Evolutionary conservation across 345 rosid genomes (phyloP).

Genomic region (Populus euphratica): DNA sequence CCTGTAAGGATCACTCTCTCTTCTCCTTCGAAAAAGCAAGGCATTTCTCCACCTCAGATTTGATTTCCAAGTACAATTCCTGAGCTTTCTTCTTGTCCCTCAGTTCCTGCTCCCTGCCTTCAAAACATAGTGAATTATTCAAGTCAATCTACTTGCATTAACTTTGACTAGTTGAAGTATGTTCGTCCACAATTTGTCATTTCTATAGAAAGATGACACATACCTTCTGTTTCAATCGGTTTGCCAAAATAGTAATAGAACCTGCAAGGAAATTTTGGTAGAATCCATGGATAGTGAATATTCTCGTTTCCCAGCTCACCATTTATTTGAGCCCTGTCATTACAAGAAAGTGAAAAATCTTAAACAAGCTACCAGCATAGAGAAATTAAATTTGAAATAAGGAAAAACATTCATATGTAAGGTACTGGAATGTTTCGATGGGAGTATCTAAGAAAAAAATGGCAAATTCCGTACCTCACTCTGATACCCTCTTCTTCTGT

Average conservation of each 20-base stretch:
- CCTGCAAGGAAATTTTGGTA: slow-evolving; percentile 34
- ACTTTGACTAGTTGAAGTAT: neutral
- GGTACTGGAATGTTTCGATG: neutral
- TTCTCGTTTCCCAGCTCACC: slow-evolving; percentile 25
- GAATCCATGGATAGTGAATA: slow-evolving; percentile 16
- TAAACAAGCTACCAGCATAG: neutral
- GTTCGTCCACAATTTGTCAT: neutral
- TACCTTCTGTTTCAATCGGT: slow-evolving; percentile 35
- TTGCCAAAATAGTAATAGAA: slow-evolving; percentile 34
- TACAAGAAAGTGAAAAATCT: neutral
- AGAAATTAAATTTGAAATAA: neutral
- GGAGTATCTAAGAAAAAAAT: neutral
- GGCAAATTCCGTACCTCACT: slow-evolving; percentile 16
- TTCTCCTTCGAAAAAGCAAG: slow-evolving; percentile 50
- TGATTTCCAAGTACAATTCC: slow-evolving; percentile 45
- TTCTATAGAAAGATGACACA: neutral
- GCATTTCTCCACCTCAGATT: slow-evolving; percentile 55
- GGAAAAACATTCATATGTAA: neutral
- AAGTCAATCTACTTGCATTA: neutral
- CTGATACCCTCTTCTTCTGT: neutral
- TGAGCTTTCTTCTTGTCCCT: slow-evolving; percentile 45
- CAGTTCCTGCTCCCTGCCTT: slow-evolving; percentile 32
- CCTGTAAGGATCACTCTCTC: slow-evolving; percentile 62
- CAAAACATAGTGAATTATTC: neutral
- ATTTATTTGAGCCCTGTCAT: slow-evolving; percentile 16